A percentile compares a stretch with the other conserved stretches of the same genome.
These are phyloP conservation scores for Escovopsis sp. DNA, from an alignment of 2,329 filamentous ascomycete species.

Conservation along the genomic window DNA sequence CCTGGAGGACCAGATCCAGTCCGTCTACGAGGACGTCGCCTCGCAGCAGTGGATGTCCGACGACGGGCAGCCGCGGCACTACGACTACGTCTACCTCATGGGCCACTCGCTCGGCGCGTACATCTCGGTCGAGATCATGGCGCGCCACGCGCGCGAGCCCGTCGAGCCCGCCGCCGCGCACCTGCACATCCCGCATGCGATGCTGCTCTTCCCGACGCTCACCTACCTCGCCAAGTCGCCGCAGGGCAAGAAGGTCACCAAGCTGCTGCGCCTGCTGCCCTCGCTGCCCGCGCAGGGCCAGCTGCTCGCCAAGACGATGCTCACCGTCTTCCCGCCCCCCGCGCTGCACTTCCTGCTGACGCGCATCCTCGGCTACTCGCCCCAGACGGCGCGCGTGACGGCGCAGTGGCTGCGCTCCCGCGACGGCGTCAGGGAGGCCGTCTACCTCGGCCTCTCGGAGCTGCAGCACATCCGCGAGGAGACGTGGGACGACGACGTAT, in stretches of 20 bases:
- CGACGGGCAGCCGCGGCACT: constrained; percentile 21
- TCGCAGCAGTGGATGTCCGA: constrained; percentile 11
- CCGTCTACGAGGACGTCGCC: constrained; percentile 24
- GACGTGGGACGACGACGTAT: constrained; percentile 43
- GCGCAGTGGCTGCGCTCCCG: constrained; percentile 38
- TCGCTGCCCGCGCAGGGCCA: constrained; percentile 27
- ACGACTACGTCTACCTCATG: constrained; percentile 48
- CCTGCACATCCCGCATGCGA: constrained; percentile 33
- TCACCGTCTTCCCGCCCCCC: constrained; percentile 26
- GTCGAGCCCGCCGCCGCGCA: constrained; percentile 14
- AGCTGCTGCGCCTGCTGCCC: constrained; percentile 25
- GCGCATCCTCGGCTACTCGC: constrained; percentile 31
- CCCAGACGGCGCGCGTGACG: constrained; percentile 34
- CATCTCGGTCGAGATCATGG: constrained; percentile 53
- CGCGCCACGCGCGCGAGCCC: constrained; percentile 32
- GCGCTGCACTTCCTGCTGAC: constrained; percentile 29
- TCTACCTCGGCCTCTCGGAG: constrained; percentile 46
- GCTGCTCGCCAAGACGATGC: constrained; percentile 24
- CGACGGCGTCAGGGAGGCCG: constrained; percentile 44
- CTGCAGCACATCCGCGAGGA: constrained; percentile 44
- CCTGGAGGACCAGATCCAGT: constrained; percentile 38
- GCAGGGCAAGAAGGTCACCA: constrained; percentile 33
- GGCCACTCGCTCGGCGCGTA: constrained; percentile 66
- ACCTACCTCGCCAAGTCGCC: constrained; percentile 52
- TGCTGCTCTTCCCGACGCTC: constrained; percentile 62